Percentiles rank a stretch among this genome's conserved stretches.
phyloP scores from a whole-genome alignment of 805 yeast genomes.

The Torulaspora indica region DNA sequence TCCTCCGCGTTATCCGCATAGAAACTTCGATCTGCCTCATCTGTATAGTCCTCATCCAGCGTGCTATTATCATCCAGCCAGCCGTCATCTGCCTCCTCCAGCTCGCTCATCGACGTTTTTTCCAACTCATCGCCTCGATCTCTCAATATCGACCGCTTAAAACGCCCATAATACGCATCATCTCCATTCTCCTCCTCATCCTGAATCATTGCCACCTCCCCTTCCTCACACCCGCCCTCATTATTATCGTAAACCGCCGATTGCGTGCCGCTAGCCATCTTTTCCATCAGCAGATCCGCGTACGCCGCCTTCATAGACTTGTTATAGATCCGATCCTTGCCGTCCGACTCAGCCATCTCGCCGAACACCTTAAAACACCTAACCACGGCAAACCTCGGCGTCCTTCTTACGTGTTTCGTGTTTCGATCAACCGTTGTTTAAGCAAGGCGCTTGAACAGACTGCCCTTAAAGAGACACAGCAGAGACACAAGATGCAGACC shows the following conservation, averaged over 20 bases:
- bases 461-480: background rate
- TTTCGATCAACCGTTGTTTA: constrained; percentile 2
- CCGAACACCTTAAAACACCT: background rate
- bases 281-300: constrained; percentile 17
- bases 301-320: constrained; percentile 16
- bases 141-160: constrained; percentile 19
- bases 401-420: constrained; percentile 8
- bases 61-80: constrained; percentile 20
- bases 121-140: constrained; percentile 13
- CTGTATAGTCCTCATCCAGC: constrained; percentile 22
- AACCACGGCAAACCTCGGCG: background rate
- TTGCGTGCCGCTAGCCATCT: constrained; percentile 11
- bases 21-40: constrained; percentile 26
- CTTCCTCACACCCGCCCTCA: constrained; percentile 11
- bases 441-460: background rate
- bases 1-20: constrained; percentile 17
- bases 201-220: constrained; percentile 17
- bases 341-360: constrained; percentile 4
- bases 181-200: constrained; percentile 13
- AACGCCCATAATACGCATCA: constrained; percentile 10
- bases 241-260: constrained; percentile 9
- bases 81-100: constrained; percentile 15
- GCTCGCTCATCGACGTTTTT: constrained; percentile 9
- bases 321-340: constrained; percentile 12
- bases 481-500: background rate